These are phyloP conservation scores for Tylopilus orsonianus DNA, from an alignment of 1,284 basidiomycete genomes.

Conservation along the genomic window DNA sequence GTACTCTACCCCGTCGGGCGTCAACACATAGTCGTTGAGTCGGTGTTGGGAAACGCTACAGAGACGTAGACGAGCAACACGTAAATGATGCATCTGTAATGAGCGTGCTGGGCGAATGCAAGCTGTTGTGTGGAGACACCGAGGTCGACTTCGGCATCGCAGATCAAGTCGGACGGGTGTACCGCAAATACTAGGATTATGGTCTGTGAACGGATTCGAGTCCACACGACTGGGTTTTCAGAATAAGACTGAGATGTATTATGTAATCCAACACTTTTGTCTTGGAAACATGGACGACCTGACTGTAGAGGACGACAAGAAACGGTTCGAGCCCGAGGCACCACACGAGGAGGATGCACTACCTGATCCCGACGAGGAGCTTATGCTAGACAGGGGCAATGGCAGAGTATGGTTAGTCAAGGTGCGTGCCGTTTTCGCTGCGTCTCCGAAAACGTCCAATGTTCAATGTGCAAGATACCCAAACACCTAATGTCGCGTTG, in stretches of 20 bases:
- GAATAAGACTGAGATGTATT: too few species aligned
- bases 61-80: constrained; percentile 20
- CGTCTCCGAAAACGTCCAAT: constrained; percentile 6
- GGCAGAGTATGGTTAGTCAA: constrained; percentile 80
- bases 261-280: too few species aligned
- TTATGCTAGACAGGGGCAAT: constrained; percentile 70
- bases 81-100: constrained; percentile 86
- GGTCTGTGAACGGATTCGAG: too few species aligned
- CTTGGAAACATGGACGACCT: constrained; percentile 50
- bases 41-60: neutral
- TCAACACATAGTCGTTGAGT: constrained; percentile 75
- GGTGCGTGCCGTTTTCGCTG: too few species aligned
- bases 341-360: constrained; percentile 53
- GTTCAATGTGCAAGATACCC: constrained; percentile 50
- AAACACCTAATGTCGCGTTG: constrained; percentile 71
- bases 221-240: too few species aligned
- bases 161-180: constrained; percentile 3
- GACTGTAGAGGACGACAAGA: constrained; percentile 62
- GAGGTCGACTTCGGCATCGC: neutral
- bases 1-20: constrained; percentile 93
- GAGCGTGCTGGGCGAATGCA: constrained; percentile 70
- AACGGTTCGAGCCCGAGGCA: constrained; percentile 58
- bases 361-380: constrained; percentile 74
- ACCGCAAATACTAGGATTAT: constrained; percentile 24
- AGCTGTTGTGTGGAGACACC: constrained; percentile 40